These are phyloP conservation scores for Candida anutae DNA, from an alignment of 1,139 yeast genomes.

Conservation along the genomic window DNA sequence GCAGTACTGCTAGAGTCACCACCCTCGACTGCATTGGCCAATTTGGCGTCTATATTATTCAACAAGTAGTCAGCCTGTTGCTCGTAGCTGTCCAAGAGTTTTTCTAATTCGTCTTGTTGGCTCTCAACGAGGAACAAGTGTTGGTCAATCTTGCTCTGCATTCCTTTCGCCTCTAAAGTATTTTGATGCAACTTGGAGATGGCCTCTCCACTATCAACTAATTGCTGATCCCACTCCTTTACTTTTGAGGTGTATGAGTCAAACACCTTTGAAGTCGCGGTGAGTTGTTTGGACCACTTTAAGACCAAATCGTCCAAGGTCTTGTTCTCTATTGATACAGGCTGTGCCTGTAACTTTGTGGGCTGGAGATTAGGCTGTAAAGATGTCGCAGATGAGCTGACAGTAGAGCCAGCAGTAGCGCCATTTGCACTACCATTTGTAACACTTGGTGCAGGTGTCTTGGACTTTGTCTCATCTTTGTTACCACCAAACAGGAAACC, in stretches of 20 bases:
- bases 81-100: slow-evolving; percentile 77
- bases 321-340: slow-evolving; percentile 79
- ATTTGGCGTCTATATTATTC: slow-evolving; percentile 29
- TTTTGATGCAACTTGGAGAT: slow-evolving; percentile 73
- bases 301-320: slow-evolving; percentile 88
- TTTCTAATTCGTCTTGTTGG: slow-evolving; percentile 88
- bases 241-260: slow-evolving; percentile 70
- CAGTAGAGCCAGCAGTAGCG: slow-evolving; percentile 3
- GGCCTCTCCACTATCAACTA: slow-evolving; percentile 81
- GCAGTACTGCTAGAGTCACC: slow-evolving; percentile 5
- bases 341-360: slow-evolving; percentile 52
- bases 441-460: slow-evolving; percentile 7
- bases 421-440: slow-evolving; percentile 5
- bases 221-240: slow-evolving; percentile 75
- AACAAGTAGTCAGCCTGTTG: slow-evolving; percentile 65
- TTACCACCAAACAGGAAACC: slow-evolving; percentile 4
- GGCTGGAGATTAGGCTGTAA: slow-evolving; percentile 30
- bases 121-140: slow-evolving; percentile 77
- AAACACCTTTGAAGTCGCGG: slow-evolving; percentile 67
- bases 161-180: slow-evolving; percentile 75
- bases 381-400: slow-evolving; percentile 10
- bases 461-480: slow-evolving; percentile 1
- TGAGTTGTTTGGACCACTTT: slow-evolving; percentile 86
- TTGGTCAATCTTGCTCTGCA: slow-evolving; percentile 82
- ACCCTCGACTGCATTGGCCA: slow-evolving; percentile 4